Evolutionary conservation across 345 rosid genomes (phyloP).

Genomic region (Linum lewisii): DNA sequence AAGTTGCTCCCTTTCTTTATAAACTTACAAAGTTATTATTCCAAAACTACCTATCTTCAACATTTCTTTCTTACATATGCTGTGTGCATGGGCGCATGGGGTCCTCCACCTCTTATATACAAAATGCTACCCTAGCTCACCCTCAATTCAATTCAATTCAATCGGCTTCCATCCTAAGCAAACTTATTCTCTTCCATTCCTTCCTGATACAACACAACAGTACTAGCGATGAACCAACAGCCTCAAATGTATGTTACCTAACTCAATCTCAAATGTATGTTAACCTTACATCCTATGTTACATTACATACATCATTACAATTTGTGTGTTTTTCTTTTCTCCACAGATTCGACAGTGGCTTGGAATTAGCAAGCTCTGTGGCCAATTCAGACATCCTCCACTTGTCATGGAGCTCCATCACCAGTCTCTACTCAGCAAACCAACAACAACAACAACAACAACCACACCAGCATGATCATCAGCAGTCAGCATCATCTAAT

Average conservation of each 20-base stretch:
- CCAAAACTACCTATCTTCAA: neutral
- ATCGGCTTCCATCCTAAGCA: neutral
- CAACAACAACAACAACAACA: too few species aligned
- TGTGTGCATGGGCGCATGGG: too few species aligned
- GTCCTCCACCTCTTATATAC: too few species aligned
- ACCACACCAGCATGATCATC: too few species aligned
- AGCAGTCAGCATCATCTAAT: neutral
- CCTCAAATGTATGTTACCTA: neutral
- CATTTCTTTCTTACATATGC: too few species aligned
- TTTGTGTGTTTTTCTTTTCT: neutral
- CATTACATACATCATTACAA: too few species aligned
- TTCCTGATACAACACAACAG: neutral
- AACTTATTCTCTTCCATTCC: too few species aligned
- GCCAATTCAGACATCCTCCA: conserved; percentile 37
- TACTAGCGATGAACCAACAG: neutral
- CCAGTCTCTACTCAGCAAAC: conserved; percentile 8
- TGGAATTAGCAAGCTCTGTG: conserved; percentile 36
- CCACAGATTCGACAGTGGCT: conserved; percentile 31
- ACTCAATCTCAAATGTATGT: too few species aligned
- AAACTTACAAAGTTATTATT: too few species aligned
- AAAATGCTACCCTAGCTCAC: neutral
- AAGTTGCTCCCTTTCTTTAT: too few species aligned
- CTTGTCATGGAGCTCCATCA: conserved; percentile 30
- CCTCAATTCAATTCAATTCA: too few species aligned
- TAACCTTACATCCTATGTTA: neutral